These are phyloP conservation scores for Pythium phragmitis DNA, from an alignment of 352 stramenopile species.

Conservation along the genomic window DNA sequence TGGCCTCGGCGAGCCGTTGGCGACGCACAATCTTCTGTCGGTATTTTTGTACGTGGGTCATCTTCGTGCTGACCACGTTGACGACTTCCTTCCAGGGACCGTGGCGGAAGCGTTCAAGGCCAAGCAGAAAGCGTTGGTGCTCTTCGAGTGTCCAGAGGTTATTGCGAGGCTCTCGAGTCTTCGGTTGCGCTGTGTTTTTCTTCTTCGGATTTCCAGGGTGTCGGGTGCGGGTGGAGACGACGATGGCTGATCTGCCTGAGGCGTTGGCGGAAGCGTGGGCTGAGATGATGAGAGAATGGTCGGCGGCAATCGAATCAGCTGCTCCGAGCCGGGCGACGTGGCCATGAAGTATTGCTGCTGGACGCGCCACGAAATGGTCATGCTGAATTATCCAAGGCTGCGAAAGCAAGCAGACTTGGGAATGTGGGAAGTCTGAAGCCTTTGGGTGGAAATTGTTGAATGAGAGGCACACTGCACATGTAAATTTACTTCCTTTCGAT, in stretches of 20 bases:
- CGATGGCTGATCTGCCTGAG: background rate
- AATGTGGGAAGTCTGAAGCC: background rate
- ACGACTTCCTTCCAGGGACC: constrained; percentile 55
- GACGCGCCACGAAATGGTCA: constrained; percentile 22
- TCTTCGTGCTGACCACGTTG: constrained; percentile 40
- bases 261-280: too few species aligned
- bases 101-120: constrained; percentile 42
- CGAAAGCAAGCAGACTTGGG: background rate
- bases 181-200: background rate
- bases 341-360: constrained; percentile 16
- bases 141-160: constrained; percentile 6
- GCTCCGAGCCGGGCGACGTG: background rate
- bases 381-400: background rate
- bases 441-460: background rate
- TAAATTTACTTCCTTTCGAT: too few species aligned
- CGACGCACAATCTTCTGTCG: constrained; percentile 18
- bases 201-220: background rate
- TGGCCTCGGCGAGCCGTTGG: background rate
- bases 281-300: background rate
- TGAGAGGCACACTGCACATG: background rate
- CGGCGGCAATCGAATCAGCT: constrained; percentile 1
- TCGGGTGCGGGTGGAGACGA: background rate
- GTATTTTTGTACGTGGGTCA: constrained; percentile 57
- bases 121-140: constrained; percentile 38
- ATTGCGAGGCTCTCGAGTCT: background rate